Percentiles rank a stretch among this genome's conserved stretches.
Conservation (phyloP, 2,329 filamentous ascomycete genomes). For the Penicillium glabrum region DNA sequence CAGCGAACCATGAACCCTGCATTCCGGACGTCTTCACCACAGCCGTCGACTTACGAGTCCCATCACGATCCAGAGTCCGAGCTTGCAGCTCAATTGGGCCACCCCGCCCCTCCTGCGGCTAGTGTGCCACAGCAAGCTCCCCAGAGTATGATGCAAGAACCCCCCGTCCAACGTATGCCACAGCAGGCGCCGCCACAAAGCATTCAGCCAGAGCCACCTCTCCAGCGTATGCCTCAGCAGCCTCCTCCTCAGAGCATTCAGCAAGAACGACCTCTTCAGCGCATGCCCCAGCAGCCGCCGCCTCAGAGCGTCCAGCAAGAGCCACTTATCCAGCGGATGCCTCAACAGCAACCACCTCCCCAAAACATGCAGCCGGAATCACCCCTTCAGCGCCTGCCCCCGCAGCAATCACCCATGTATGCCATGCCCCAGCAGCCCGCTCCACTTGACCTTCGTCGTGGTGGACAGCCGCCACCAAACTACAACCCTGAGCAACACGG, state of each 20-base stretch:
- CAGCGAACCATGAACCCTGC: conserved; percentile 92
- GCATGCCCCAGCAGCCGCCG: not conserved
- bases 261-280: not conserved
- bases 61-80: conserved; percentile 82
- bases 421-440: conserved; percentile 31
- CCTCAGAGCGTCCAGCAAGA: not conserved
- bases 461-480: conserved; percentile 45
- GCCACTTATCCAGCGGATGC: not conserved
- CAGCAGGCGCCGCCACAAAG: conserved; percentile 3
- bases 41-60: conserved; percentile 88
- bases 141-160: not conserved
- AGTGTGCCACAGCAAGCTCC: conserved; percentile 51
- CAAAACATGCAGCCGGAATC: not conserved
- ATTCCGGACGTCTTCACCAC: conserved; percentile 92
- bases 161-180: conserved; percentile 2
- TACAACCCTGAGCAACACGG: conserved; percentile 61
- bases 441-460: conserved; percentile 40
- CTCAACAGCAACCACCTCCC: not conserved
- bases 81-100: conserved; percentile 68
- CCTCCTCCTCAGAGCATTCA: not conserved
- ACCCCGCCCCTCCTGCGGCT: conserved; percentile 50
- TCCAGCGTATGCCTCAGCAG: not conserved
- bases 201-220: not conserved
- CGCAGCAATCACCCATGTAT: not conserved
- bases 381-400: not conserved